Conservation (phyloP, 495 filamentous ascomycete species). For the Lasiosphaeria ovina region DNA sequence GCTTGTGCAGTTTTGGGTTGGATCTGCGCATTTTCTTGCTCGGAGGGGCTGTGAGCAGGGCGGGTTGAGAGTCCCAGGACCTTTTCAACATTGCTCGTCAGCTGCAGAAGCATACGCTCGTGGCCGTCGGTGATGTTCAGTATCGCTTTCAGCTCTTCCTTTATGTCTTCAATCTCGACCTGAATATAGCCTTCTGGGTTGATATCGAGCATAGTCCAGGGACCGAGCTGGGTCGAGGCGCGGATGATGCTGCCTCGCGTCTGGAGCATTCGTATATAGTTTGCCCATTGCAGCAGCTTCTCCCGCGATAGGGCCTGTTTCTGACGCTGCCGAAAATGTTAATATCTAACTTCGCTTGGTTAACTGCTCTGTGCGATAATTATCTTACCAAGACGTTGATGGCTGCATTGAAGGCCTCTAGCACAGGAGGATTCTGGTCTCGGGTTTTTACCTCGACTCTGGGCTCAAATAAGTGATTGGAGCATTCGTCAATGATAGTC, state of each 20-base stretch:
- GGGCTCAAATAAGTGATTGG: slow-evolving; percentile 59
- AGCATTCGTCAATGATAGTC: slow-evolving; percentile 64
- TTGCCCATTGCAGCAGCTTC: slow-evolving; percentile 32
- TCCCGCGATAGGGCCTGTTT: slow-evolving; percentile 19
- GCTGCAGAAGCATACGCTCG: background rate
- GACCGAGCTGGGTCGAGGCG: background rate
- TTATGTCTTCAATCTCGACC: slow-evolving; percentile 73
- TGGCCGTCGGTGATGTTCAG: slow-evolving; percentile 45
- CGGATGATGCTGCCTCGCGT: slow-evolving; percentile 33
- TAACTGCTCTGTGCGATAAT: background rate
- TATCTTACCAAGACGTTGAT: background rate
- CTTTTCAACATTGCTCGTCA: background rate
- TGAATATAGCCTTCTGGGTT: slow-evolving; percentile 63
- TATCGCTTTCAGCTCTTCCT: slow-evolving; percentile 74
- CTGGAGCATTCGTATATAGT: slow-evolving; percentile 27
- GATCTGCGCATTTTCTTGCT: background rate
- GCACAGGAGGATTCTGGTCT: slow-evolving; percentile 61
- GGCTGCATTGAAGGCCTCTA: slow-evolving; percentile 56
- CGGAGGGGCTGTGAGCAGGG: too few relatives aligned
- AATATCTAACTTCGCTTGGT: slow-evolving; percentile 28
- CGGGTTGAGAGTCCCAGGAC: background rate
- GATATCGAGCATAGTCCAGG: slow-evolving; percentile 61
- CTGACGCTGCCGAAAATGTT: slow-evolving; percentile 38
- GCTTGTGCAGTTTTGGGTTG: background rate
- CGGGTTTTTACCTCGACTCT: slow-evolving; percentile 44